Evolutionary conservation across 1,284 basidiomycete species (phyloP).

Genomic region (Salmacisia buchloeana): DNA sequence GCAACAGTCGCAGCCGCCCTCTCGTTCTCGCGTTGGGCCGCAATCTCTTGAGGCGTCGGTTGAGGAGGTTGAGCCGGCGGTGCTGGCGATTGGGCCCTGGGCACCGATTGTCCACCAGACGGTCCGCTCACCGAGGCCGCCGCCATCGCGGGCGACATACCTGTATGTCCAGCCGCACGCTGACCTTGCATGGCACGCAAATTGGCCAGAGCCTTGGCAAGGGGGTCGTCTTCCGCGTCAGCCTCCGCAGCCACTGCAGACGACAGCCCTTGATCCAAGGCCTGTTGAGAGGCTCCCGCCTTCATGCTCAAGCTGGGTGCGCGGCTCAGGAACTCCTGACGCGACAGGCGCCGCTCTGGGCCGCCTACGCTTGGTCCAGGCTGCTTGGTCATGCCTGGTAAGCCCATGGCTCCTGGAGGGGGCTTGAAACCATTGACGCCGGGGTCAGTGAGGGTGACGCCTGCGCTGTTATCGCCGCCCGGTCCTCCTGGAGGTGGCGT

Average conservation of each 20-base stretch:
- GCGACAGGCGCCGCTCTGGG: constrained; percentile 29
- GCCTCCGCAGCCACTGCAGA: background rate
- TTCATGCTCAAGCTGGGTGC: constrained; percentile 26
- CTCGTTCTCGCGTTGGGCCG: constrained; percentile 4
- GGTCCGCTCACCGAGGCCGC: background rate
- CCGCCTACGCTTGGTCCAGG: constrained; percentile 10
- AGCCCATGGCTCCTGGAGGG: constrained; percentile 18
- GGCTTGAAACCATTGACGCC: constrained; percentile 5
- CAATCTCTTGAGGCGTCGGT: background rate
- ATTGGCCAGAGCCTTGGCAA: constrained; percentile 65
- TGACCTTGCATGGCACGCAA: constrained; percentile 48
- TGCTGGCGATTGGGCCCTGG: background rate
- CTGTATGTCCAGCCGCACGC: constrained; percentile 45
- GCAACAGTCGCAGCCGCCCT: background rate
- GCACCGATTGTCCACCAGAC: background rate
- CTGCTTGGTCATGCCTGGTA: constrained; percentile 20
- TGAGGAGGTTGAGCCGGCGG: background rate
- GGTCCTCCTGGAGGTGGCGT: background rate
- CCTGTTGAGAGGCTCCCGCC: background rate
- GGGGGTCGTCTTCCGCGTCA: constrained; percentile 62
- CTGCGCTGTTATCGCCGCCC: background rate
- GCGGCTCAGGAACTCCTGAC: constrained; percentile 35
- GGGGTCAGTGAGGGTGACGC: background rate
- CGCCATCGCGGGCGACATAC: constrained; percentile 21
- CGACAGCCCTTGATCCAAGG: background rate